Evolutionary conservation across 2,329 filamentous ascomycete species (phyloP), one percentile per base, ranked within the genome.

Genomic region (Pestalotiopsis sp.): DNA sequence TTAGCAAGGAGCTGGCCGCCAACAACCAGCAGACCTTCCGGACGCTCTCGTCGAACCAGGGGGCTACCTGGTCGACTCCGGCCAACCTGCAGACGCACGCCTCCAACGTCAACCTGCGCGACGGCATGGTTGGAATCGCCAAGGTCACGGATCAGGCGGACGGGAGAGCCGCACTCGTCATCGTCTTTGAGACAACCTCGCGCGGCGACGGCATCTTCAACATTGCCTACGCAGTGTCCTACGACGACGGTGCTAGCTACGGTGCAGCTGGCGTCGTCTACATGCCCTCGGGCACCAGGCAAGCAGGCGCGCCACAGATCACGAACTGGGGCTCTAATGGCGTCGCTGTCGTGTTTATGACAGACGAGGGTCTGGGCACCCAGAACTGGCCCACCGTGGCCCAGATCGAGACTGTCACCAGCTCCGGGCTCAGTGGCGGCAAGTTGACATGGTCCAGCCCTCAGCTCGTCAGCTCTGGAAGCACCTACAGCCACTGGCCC

Each of bases 1-100:
- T 79, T 71, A 82, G 81, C 23, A 76, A 81, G 68, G 81, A 83
- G 71, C 80, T 79, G 60, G 80, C 80, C 5, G 76, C 72, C 6
- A 76, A 81, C 63, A 81, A 83, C 69, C 82, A 83, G 72, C 79
- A 81, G 65, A 82, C 81, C 4, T 83, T 83, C 80, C 75, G 79
- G 13, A 77, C 79, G 13, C 67, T 75, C 7, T 83, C 45, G 4
- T 69, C 70, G 31, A 78, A 83, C 61, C 76, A 76, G 2, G 82
- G 81, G 2, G 73, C 72, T 36, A 78, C 77, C 2, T 83, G 82
- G 82, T 75, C 75, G 4, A 59, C 66, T 4, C 78, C 81, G 0
- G 70, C 59, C 14, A 75, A 75, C 36, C 71, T 75, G 31, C 77
- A 76, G 67, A 69, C 83, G 4, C 76, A 81, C 25, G 77, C 78